Conservation (phyloP, 257 asterid genomes). For the Handroanthus guayacan region DNA sequence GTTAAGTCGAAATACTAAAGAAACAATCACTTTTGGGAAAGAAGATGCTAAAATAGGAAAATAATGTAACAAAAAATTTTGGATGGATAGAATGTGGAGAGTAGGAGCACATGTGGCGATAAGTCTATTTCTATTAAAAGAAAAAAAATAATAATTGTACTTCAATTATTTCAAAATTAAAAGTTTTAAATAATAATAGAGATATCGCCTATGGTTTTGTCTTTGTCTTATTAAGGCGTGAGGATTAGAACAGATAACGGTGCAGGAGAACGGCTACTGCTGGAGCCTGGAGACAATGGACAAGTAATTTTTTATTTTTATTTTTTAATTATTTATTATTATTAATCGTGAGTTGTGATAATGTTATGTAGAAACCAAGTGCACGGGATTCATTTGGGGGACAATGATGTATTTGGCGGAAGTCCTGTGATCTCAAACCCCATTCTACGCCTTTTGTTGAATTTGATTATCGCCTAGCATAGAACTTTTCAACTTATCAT, state of each 20-base stretch:
- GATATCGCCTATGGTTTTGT: not conserved
- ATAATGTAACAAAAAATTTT: not conserved
- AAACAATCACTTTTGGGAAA: too few relatives aligned
- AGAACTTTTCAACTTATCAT: not conserved
- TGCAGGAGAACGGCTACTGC: constrained; percentile 3
- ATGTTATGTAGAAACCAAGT: not conserved
- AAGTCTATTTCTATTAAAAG: not conserved
- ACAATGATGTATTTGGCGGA: constrained; percentile 22
- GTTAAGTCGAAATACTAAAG: too few relatives aligned
- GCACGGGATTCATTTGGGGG: constrained; percentile 46
- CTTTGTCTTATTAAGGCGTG: not conserved
- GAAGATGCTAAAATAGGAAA: too few relatives aligned
- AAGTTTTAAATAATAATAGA: constrained; percentile 1
- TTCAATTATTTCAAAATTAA: not conserved
- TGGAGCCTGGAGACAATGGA: not conserved
- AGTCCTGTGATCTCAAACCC: constrained; percentile 37
- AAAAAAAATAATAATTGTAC: not conserved
- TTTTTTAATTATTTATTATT: not conserved
- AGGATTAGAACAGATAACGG: not conserved
- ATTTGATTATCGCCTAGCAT: not conserved
- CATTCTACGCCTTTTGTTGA: not conserved
- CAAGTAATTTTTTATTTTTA: not conserved
- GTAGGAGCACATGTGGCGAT: constrained; percentile 24
- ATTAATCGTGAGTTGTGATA: not conserved
- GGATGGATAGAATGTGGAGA: not conserved